Base-by-base conservation (phyloP, 148 eudicot genomes). In the Polygonum maritimum region DNA sequence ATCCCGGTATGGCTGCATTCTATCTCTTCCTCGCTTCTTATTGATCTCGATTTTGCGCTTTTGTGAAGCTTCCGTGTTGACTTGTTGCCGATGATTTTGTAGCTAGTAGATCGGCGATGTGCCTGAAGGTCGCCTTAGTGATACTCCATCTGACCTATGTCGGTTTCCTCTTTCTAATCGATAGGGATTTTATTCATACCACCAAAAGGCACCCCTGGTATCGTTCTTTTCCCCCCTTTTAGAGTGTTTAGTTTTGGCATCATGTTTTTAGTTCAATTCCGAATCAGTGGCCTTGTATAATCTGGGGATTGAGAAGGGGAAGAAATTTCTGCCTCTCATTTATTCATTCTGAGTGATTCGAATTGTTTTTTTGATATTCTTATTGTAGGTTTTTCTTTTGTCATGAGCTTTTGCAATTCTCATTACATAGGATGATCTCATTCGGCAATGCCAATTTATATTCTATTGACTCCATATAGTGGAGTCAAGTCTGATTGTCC, bases 61-160 rank as follows among this genome's bases (percentile, higher is more conserved):
- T 21, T 58, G 2, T 18, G 47, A 38, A 55, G 41, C 48, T 63
- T 11, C 55, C 10, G 2, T 79, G 54, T 52, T 73, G 22, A 69
- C 48, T 74, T n/a, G n/a, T 72, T 71, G 15, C 19, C 36, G 31
- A 36, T 19, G 14, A 65, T 80, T 79, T 74, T 48, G 74, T 75
- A 95, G 98, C 67, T 85, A 88, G 94, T 78, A 86, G 97, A 87
- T 87, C 96, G 63, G 80, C 91, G 6, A 13, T 89, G 48, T 87
- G 86, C 51, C 78, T 92, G 84, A 92, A 84, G 85, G 31, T 83
- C 15, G 86, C 83, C 19, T 80, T 95, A 84, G 91, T 95, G 77
- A 12, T 78, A 73, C 80, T 95, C 62, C 98, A 95, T 85, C 77
- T 91, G 39, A 21, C 84, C 71, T 92, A 78, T 63, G 79, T 81